Conservation (phyloP, 495 filamentous ascomycete species). For the Podospora anserina region DNA sequence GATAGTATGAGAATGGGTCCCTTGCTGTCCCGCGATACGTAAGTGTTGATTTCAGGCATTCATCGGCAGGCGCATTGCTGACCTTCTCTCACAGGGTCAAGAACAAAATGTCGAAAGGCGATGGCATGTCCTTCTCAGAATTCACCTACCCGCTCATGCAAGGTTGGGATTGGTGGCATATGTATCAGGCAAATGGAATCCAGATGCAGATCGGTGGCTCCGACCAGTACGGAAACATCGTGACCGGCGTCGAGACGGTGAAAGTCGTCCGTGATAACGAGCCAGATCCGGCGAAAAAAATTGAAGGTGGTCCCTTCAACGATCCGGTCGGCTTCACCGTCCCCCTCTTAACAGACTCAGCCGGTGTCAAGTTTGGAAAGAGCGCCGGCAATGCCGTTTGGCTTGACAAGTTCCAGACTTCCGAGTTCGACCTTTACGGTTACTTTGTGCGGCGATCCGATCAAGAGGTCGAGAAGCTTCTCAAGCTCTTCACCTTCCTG, state of each 20-base stretch:
- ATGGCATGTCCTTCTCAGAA: conserved; percentile 91
- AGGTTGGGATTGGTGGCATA: conserved; percentile 93
- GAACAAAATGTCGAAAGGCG: conserved; percentile 69
- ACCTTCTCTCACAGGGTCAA: conserved; percentile 60
- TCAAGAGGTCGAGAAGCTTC: conserved; percentile 68
- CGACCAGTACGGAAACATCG: conserved; percentile 96
- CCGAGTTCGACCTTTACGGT: conserved; percentile 77
- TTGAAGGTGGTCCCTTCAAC: conserved; percentile 36
- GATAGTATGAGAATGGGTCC: conserved; percentile 68
- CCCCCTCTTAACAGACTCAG: conserved; percentile 79
- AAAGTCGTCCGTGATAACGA: conserved; percentile 63
- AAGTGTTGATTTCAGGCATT: conserved; percentile 36
- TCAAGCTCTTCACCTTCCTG: conserved; percentile 90
- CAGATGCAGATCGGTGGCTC: conserved; percentile 89
- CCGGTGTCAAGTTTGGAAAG: conserved; percentile 92
- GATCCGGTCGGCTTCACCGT: conserved; percentile 81
- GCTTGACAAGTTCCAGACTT: conserved; percentile 80
- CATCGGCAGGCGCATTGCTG: not conserved
- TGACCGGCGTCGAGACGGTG: conserved; percentile 82
- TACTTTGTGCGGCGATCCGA: conserved; percentile 87
- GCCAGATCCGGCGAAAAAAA: conserved; percentile 32
- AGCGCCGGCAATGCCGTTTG: conserved; percentile 92
- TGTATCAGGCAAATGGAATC: conserved; percentile 59
- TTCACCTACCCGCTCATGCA: conserved; percentile 92
- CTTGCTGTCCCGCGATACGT: conserved; percentile 90